phyloP scores from a whole-genome alignment of 495 filamentous ascomycete genomes.

The Penicillium paxilli region DNA sequence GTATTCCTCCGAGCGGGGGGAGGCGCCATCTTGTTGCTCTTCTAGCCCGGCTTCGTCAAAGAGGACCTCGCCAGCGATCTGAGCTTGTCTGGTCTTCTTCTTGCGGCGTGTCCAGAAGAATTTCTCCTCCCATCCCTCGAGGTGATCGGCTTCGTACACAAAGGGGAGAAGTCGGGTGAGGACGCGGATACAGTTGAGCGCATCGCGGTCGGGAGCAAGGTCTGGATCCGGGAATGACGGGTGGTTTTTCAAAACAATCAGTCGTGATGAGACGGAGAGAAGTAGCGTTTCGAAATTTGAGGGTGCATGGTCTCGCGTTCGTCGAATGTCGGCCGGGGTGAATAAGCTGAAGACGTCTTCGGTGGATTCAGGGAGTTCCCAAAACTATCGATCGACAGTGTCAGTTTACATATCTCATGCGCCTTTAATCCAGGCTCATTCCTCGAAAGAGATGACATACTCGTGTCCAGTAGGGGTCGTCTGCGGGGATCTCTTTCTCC shows the following conservation, averaged over 20 bases:
- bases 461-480: conserved; percentile 92
- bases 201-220: conserved; percentile 84
- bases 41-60: conserved; percentile 74
- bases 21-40: conserved; percentile 44
- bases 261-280: conserved; percentile 73
- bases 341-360: conserved; percentile 98
- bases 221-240: conserved; percentile 88
- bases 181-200: conserved; percentile 90
- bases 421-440: background rate
- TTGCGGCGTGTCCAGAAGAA: conserved; percentile 87
- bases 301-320: conserved; percentile 81
- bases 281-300: conserved; percentile 92
- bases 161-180: conserved; percentile 91
- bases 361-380: conserved; percentile 93
- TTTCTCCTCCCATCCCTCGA: conserved; percentile 84
- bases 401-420: conserved; percentile 1
- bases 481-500: conserved; percentile 79
- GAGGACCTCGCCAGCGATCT: conserved; percentile 68
- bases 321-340: conserved; percentile 87
- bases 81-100: conserved; percentile 55
- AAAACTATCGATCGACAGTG: conserved; percentile 62
- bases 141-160: conserved; percentile 84
- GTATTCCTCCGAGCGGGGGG: conserved; percentile 57
- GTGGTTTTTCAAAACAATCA: conserved; percentile 80
- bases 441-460: conserved; percentile 48